Base-by-base conservation (phyloP, 1,284 basidiomycete species). In the Marasmius sp. region DNA sequence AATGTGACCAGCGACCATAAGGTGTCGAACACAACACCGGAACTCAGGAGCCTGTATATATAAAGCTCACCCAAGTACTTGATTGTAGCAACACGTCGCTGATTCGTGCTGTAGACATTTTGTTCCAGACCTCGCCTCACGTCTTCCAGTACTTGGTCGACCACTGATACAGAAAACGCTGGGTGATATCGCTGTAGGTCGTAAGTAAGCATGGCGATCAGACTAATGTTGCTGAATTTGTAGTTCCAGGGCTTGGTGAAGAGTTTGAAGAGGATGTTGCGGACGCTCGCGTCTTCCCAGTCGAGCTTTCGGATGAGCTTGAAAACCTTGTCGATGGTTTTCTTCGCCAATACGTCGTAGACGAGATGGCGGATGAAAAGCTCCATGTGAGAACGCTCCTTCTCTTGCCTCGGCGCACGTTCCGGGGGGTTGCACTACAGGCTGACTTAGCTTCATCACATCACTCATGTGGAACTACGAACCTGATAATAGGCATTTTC, bases 401-500 rank as follows among this genome's bases (percentile, higher is more conserved):
- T 96, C 64, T 92, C 88, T 68, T 93, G 85, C 43, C 90, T 85
- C 0, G 93, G 93, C 0, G 90, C 86, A 59, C 97, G 88, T 69
- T 98, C 95, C 0, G 97, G 97, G 2, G 97, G 97, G 70, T 99
- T 98, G 75, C 96, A 98, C 90, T 98, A 67, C 11, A 52, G 52
- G 41, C n/a, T 61, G 38, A 36, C 67, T 22, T n/a, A 39, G 67
- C 63, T 41, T 45, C 47, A 36, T 36, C 58, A 33, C 48, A n/a
- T 57, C 11, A 47, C 49, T 16, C 20, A 41, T 12, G 57, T 3
- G 5, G 3, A 34, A 41, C 14, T 27, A 70, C 77, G 61, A 63
- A 93, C 93, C 83, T 95, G 95, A 73, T 98, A 99, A 75, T 98
- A 99, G 0, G 97, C 97, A 72, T 99, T 99, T 75, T 99, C 97